These are phyloP conservation scores for Stephania japonica DNA, from an alignment of 164 flowering plant genomes.

Conservation along the genomic window DNA sequence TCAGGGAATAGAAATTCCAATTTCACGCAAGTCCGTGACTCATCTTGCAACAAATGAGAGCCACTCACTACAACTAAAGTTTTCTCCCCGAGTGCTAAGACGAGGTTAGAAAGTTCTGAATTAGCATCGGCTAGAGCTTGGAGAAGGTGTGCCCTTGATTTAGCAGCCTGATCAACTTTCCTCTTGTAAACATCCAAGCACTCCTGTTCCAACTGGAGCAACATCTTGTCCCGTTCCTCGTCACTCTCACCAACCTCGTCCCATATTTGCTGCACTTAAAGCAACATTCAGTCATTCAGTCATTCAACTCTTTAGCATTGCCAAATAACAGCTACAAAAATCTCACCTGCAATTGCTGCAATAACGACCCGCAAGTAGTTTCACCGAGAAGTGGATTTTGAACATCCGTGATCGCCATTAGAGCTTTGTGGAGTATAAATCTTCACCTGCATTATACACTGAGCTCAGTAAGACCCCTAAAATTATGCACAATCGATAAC, in stretches of 20 bases:
- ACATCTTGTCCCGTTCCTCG: slow-evolving; percentile 84
- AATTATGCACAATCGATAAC: not conserved
- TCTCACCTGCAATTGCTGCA: slow-evolving; percentile 79
- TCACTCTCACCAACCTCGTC: slow-evolving; percentile 96
- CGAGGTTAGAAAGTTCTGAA: slow-evolving; percentile 61
- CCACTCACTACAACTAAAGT: slow-evolving; percentile 60
- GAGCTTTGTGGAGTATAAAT: slow-evolving; percentile 9
- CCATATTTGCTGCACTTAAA: slow-evolving; percentile 77
- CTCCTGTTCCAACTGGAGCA: slow-evolving; percentile 88
- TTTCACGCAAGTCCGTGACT: not conserved
- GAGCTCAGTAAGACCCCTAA: not conserved
- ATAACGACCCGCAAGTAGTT: slow-evolving; percentile 73
- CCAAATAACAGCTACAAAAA: not conserved
- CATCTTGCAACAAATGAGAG: slow-evolving; percentile 1
- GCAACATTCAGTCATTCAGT: not conserved
- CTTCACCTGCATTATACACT: slow-evolving; percentile 21
- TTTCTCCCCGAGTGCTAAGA: slow-evolving; percentile 82
- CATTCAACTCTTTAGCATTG: not conserved
- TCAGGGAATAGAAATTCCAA: not conserved
- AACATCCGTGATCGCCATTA: slow-evolving; percentile 69
- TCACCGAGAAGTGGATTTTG: slow-evolving; percentile 64
- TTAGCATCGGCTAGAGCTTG: slow-evolving; percentile 76
- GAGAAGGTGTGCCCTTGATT: slow-evolving; percentile 76
- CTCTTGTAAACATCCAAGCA: slow-evolving; percentile 95
- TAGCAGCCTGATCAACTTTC: slow-evolving; percentile 84